Base-by-base conservation (phyloP, 331 rosid species). In the Quercus phellos region DNA sequence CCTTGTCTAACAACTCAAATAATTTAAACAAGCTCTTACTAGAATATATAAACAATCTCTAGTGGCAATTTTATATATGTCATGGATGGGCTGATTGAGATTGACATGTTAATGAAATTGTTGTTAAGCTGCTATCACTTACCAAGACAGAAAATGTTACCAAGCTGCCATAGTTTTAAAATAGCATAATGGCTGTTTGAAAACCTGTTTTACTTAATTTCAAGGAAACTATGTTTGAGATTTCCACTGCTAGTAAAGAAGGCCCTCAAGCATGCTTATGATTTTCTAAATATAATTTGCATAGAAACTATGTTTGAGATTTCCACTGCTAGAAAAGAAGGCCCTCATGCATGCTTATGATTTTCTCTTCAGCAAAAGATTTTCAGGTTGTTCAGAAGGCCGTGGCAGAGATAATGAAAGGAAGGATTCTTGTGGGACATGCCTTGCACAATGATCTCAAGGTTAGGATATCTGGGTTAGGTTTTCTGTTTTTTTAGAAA, bases 391-490 rank as follows among this genome's bases (percentile, higher is more conserved):
- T 77, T 84, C 99, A 94, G 88, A 92, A 84, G 81, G 90, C 73
- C 77, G 97, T 94, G 75, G 96, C 99, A 6, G 98, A 90, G 74
- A 77, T 94, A 66, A 88, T 88, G 70, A 87, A 87, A 55, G 94
- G 93, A 83, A 88, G 87, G 84, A 77, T 89, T 88, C 97, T 94
- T 72, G 99, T 92, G 61, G 98, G 99, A 51, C 98, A 91, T 85
- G 98, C 99, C 70, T 83, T 94, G 88, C 85, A 80, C 80, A 94
- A 94, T 86, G 98, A 94, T 83, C 86, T 94, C 53, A 91, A 92
- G 99, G 99, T 92, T 73, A 42, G 76, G 68, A 69, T 78, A 84
- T 84, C 72, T 74, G 71, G 38, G 21, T 66, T 73, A 69, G n/a
- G 34, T 61, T 70, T 6, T 74, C 11, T 53, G 29, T 29, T 24